Evolutionary conservation across 164 flowering plant species (phyloP).

Genomic region (Kingdonia uniflora): DNA sequence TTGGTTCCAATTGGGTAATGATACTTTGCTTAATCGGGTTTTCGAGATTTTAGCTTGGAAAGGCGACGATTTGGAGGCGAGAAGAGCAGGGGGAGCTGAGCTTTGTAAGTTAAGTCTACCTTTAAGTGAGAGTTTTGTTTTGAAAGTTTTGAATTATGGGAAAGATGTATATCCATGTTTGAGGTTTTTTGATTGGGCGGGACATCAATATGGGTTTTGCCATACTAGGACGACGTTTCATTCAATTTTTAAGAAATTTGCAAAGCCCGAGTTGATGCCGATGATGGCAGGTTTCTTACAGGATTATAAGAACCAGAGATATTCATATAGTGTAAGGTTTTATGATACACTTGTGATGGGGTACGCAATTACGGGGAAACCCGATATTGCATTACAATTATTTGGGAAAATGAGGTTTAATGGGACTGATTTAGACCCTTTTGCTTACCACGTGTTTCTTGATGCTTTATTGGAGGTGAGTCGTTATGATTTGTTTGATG

Average conservation of each 20-base stretch:
- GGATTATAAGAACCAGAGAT: slow-evolving; percentile 8
- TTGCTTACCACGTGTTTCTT: slow-evolving; percentile 62
- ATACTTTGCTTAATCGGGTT: too few relatives aligned
- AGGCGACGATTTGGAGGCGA: too few relatives aligned
- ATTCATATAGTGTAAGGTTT: slow-evolving; percentile 22
- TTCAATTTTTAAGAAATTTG: slow-evolving; percentile 58
- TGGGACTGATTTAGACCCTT: slow-evolving; percentile 54
- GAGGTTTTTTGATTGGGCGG: slow-evolving; percentile 90
- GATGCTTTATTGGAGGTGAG: slow-evolving; percentile 60
- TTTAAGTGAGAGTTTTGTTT: too few relatives aligned
- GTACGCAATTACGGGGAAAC: slow-evolving; percentile 63
- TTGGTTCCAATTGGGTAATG: too few relatives aligned
- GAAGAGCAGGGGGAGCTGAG: too few relatives aligned
- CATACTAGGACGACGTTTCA: slow-evolving; percentile 59
- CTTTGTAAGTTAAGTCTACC: too few relatives aligned
- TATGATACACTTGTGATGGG: slow-evolving; percentile 61
- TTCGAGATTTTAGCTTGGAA: too few relatives aligned
- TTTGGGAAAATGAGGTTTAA: slow-evolving; percentile 67
- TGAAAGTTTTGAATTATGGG: too few relatives aligned
- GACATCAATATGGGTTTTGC: slow-evolving; percentile 46
- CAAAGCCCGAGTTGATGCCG: slow-evolving; percentile 31
- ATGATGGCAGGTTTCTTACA: slow-evolving; percentile 48
- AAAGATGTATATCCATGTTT: slow-evolving; percentile 51
- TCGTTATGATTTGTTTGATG: slow-evolving; percentile 35
- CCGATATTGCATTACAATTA: slow-evolving; percentile 56